Percentiles rank a stretch among this genome's conserved stretches.
Conservation (phyloP, 257 asterid genomes). For the Rauvolfia tetraphylla region DNA sequence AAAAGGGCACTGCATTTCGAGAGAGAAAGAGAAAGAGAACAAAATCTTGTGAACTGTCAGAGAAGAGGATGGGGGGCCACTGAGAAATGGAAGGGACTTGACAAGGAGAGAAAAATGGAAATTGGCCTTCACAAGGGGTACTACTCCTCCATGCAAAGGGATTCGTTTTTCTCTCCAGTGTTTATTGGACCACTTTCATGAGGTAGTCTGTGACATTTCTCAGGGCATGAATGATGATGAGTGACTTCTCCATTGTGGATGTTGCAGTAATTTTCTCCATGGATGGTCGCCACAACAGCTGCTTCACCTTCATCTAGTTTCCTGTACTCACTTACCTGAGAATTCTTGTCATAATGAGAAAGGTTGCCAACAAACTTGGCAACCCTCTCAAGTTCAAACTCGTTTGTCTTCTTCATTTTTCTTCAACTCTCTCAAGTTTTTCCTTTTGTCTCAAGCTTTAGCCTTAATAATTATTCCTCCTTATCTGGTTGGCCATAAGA, state of each 20-base stretch:
- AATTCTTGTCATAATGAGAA: conserved; percentile 20
- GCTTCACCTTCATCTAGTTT: neutral
- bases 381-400: conserved; percentile 12
- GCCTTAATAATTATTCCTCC: neutral
- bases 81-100: conserved; percentile 54
- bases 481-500: neutral
- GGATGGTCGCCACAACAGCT: neutral
- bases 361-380: conserved; percentile 13
- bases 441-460: too few species aligned
- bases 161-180: neutral
- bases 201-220: neutral
- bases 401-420: neutral
- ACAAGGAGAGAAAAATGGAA: conserved; percentile 47
- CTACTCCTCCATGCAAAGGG: neutral
- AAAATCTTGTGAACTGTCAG: conserved; percentile 89
- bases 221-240: neutral
- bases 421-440: neutral
- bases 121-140: conserved; percentile 32
- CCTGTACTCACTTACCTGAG: conserved; percentile 2
- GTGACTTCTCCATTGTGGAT: neutral
- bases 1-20: neutral
- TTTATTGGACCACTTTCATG: conserved; percentile 20
- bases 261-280: conserved; percentile 14
- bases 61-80: conserved; percentile 32
- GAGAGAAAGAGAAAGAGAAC: conserved; percentile 13